Percentiles rank a stretch among this genome's conserved stretches.
phyloP scores from a whole-genome alignment of 1,284 basidiomycete species.

The Cutaneotrichosporon sp. region DNA sequence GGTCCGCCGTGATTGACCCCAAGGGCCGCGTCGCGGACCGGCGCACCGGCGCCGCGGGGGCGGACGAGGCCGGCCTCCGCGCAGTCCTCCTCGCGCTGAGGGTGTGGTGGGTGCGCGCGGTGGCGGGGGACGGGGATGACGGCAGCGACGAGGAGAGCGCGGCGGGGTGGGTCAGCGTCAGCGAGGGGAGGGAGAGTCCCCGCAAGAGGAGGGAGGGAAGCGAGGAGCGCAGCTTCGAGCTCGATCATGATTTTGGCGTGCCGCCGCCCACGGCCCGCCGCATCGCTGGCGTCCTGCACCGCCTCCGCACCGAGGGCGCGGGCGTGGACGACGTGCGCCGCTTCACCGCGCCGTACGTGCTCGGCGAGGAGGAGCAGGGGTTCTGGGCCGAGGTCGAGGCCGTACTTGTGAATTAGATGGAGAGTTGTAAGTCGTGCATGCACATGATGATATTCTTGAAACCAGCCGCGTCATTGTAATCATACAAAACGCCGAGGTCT shows the following conservation, averaged over 20 bases:
- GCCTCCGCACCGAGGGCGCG: conserved; percentile 1
- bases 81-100: conserved; percentile 47
- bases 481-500: no score
- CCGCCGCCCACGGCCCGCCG: background rate
- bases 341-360: background rate
- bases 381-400: background rate
- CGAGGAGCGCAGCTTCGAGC: background rate
- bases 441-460: background rate
- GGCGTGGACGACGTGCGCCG: conserved; percentile 1
- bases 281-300: background rate
- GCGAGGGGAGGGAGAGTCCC: background rate
- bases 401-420: background rate
- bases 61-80: conserved; percentile 46
- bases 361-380: background rate
- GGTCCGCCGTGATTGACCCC: conserved; percentile 50
- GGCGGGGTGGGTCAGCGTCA: no score
- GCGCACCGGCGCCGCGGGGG: conserved; percentile 43
- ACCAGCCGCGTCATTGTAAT: no score
- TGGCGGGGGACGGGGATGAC: conserved; percentile 29
- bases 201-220: background rate
- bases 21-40: conserved; percentile 39
- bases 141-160: conserved; percentile 33
- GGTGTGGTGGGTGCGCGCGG: conserved; percentile 43
- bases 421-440: background rate
- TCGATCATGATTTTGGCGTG: background rate